These are phyloP conservation scores for Venturia oleaginea DNA, from an alignment of 2,329 filamentous ascomycete genomes.

Conservation along the genomic window DNA sequence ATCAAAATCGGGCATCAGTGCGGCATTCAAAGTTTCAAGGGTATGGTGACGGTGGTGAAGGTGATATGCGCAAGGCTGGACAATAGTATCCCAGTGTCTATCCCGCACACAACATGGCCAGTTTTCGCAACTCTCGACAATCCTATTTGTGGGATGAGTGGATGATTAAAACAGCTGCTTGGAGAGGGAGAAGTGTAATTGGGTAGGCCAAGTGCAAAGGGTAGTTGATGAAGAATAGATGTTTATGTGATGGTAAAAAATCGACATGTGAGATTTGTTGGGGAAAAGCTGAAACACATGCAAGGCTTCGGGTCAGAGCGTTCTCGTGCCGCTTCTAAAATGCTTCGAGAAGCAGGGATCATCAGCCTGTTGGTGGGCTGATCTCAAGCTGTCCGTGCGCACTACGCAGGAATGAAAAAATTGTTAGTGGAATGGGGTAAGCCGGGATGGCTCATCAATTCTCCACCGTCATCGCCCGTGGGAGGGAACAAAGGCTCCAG, in stretches of 20 bases:
- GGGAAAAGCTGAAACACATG: background rate
- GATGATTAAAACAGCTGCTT: background rate
- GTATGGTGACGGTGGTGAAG: background rate
- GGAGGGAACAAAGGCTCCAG: background rate
- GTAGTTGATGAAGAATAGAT: too few species aligned
- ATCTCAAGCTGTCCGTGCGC: background rate
- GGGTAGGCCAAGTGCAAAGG: too few species aligned
- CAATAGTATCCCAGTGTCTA: background rate
- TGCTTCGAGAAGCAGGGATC: background rate
- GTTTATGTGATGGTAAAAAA: too few species aligned
- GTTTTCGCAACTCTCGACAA: background rate
- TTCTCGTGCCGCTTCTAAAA: background rate
- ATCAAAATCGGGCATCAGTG: background rate
- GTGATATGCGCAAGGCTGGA: background rate
- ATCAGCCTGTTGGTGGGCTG: background rate
- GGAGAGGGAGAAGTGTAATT: background rate
- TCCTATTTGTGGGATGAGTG: background rate
- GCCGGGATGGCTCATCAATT: background rate
- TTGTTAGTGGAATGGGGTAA: background rate
- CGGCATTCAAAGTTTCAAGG: background rate
- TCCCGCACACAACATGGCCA: background rate
- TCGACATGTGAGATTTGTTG: conserved; percentile 7
- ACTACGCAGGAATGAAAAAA: background rate
- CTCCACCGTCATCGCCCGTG: conserved; percentile 2
- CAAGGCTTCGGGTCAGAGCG: background rate